These are phyloP conservation scores for Phialophora chinensis DNA, from an alignment of 2,329 filamentous ascomycete genomes.

Conservation along the genomic window DNA sequence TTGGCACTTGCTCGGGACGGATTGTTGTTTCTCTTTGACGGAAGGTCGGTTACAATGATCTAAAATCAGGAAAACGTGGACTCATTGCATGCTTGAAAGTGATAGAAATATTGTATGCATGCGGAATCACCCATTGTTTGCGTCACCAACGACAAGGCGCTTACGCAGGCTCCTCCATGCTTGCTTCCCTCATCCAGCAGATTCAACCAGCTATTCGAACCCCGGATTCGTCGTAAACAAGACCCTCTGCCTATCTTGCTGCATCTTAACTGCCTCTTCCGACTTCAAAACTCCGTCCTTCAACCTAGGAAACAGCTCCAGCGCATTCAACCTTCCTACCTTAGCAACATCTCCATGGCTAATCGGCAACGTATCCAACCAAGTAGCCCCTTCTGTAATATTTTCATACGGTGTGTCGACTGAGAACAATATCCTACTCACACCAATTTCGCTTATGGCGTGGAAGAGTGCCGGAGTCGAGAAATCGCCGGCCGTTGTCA, in stretches of 20 bases:
- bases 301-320: constrained; percentile 19
- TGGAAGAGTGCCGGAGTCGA: constrained; percentile 47
- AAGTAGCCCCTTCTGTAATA: constrained; percentile 35
- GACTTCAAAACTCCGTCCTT: constrained; percentile 1
- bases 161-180: too few species aligned
- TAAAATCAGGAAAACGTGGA: too few species aligned
- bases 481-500: constrained; percentile 50
- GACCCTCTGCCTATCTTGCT: constrained; percentile 12
- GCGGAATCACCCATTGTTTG: too few species aligned
- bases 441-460: constrained; percentile 48
- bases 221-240: constrained; percentile 15
- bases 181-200: too few species aligned
- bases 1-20: too few species aligned
- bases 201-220: too few species aligned
- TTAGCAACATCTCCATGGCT: constrained; percentile 17
- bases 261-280: constrained; percentile 14
- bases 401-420: constrained; percentile 44
- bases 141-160: too few species aligned
- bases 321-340: constrained; percentile 22
- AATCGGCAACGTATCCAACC: constrained; percentile 33
- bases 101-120: too few species aligned
- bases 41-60: too few species aligned
- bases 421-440: constrained; percentile 48
- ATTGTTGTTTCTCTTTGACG: too few species aligned
- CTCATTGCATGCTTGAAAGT: too few species aligned